Conservation (phyloP, 257 asterid genomes). For the Anisodus tanguticus region DNA sequence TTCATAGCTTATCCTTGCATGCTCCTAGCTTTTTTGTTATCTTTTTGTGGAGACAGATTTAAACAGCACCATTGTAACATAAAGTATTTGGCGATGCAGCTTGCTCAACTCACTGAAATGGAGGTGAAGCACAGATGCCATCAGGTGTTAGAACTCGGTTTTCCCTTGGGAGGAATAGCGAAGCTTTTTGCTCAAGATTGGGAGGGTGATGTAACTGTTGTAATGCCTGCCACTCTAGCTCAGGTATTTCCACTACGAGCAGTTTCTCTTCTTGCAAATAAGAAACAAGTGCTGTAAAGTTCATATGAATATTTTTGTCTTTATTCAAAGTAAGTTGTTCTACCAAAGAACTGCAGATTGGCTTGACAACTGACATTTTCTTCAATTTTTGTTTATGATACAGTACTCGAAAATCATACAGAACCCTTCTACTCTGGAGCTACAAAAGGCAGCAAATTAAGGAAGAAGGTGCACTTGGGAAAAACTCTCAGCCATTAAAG, state of each 20-base stretch:
- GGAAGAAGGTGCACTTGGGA: too few species aligned
- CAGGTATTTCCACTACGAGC: conserved; percentile 50
- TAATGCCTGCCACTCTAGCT: conserved; percentile 84
- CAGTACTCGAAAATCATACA: too few species aligned
- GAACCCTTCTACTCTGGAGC: too few species aligned
- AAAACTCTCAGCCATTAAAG: too few species aligned
- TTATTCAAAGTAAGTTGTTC: neutral
- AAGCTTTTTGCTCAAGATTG: conserved; percentile 86
- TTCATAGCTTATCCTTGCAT: neutral
- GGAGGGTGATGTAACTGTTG: conserved; percentile 87
- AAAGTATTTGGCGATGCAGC: conserved; percentile 42
- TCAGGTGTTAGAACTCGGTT: conserved; percentile 81
- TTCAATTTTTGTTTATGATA: conserved; percentile 31
- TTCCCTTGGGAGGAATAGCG: conserved; percentile 73
- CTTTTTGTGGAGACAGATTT: neutral
- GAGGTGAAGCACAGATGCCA: conserved; percentile 87
- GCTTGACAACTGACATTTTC: neutral
- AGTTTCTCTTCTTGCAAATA: neutral
- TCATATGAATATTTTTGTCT: too few species aligned
- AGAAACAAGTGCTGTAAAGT: neutral
- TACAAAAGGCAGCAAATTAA: too few species aligned
- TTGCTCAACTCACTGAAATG: conserved; percentile 76
- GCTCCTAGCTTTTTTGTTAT: neutral
- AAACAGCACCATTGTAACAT: neutral
- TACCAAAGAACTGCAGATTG: neutral